A percentile compares a stretch with the other conserved stretches of the same genome.
Evolutionary conservation across 1,284 basidiomycete species (phyloP).

Genomic region (Ganoderma sinense): DNA sequence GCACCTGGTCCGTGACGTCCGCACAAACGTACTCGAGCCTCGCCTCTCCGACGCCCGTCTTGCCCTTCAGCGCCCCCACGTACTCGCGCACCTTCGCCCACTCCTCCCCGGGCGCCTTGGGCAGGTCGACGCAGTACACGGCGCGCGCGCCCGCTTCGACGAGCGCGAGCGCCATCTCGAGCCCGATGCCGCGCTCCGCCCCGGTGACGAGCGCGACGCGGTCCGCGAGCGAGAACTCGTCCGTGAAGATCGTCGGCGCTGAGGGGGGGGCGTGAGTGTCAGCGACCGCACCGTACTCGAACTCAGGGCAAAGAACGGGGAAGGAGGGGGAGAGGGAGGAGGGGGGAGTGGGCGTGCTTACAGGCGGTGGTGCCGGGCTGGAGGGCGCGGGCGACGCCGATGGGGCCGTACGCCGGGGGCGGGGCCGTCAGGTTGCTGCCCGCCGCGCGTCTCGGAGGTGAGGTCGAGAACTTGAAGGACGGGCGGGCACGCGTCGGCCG

Average conservation of each 20-base stretch:
- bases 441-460: neutral
- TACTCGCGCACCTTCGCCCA: constrained; percentile 66
- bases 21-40: constrained; percentile 71
- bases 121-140: constrained; percentile 82
- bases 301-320: no score
- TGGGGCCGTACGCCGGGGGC: constrained; percentile 5
- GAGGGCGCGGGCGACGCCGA: constrained; percentile 10
- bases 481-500: neutral
- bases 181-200: constrained; percentile 81
- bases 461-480: neutral
- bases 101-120: constrained; percentile 67
- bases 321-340: neutral
- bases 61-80: constrained; percentile 45
- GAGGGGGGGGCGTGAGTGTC: constrained; percentile 16
- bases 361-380: neutral
- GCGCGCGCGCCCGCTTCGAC: constrained; percentile 79
- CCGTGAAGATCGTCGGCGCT: constrained; percentile 51
- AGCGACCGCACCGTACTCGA: neutral
- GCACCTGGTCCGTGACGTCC: constrained; percentile 67
- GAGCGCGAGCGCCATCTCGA: constrained; percentile 81
- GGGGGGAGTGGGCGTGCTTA: neutral
- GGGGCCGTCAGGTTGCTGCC: neutral
- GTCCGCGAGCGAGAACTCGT: constrained; percentile 77
- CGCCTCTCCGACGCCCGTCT: constrained; percentile 36
- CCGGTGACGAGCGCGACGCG: constrained; percentile 82